Evolutionary conservation across 2,329 filamentous ascomycete genomes (phyloP), one percentile per base, ranked within the genome.

Genomic region (Eurotiales sp.): DNA sequence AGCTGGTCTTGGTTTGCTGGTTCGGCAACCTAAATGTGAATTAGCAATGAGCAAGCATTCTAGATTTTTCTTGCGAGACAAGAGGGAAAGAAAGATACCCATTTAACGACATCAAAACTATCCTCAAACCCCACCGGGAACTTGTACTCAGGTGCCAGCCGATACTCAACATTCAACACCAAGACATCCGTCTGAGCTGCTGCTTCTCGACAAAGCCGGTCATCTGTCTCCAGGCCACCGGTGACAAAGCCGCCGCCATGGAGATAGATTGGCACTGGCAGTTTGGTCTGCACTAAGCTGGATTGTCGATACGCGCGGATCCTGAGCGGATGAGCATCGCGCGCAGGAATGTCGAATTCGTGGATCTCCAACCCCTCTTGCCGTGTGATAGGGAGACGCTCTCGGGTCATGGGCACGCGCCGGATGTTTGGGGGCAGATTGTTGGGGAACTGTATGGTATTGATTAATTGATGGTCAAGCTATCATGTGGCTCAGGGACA

Each of bases 121-220:
- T 82, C 78, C 48, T 79, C 64, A 1, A 79, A 63, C 3, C 72
- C 72, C 1, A 62, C 64, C 0, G 78, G 78, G 51, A 80, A 81
- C 21, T 66, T 64, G 55, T 79, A 64, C 52, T 79, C 77, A 0
- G 78, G 78, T 7, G 76, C 77, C 27, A 78, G 69, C 1, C 78
- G 67, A 56, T 81, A 80, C 15, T 77, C 75, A 4, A 79, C 69
- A 51, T 75, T 76, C 7, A 80, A 65, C 14, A 74, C 73, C 0
- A 77, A 67, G 22, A 71, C 62, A 0, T 67, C 63, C 17, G 72
- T 52, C 23, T 71, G 64, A 8, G 60, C 52, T 1, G 64, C 62
- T 48, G 76, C 66, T 53, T 65, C 61, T 8, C 73, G 63, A 53
- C 71, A 75, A 17, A 72, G 67, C 11, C 65, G 44, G 52, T 74